A percentile compares a stretch with the other conserved stretches of the same genome.
Conservation (phyloP, 1,139 yeast genomes). For the Scheffersomyces cryptocercus region DNA sequence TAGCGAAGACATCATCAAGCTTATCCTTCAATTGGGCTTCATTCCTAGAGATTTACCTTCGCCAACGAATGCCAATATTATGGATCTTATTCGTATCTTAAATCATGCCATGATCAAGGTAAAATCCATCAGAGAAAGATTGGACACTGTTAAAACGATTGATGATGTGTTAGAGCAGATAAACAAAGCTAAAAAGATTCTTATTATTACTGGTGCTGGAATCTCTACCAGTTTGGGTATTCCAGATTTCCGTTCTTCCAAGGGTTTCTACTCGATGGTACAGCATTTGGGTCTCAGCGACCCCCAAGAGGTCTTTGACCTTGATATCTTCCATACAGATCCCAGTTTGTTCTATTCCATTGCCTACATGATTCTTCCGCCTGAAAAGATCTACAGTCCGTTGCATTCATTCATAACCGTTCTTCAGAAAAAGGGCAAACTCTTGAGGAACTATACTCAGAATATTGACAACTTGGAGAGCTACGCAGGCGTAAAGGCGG, state of each 20-base stretch:
- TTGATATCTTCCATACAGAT: slow-evolving; percentile 69
- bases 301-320: slow-evolving; percentile 93
- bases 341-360: slow-evolving; percentile 84
- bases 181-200: slow-evolving; percentile 56
- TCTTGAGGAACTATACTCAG: slow-evolving; percentile 88
- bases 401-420: slow-evolving; percentile 80
- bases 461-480: slow-evolving; percentile 91
- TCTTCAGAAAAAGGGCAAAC: slow-evolving; percentile 74
- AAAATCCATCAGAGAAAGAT: slow-evolving; percentile 51
- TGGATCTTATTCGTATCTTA: slow-evolving; percentile 50
- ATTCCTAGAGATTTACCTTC: slow-evolving; percentile 40
- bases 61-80: slow-evolving; percentile 35
- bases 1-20: slow-evolving; percentile 49
- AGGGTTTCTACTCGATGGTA: slow-evolving; percentile 81
- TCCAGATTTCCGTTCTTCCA: slow-evolving; percentile 90
- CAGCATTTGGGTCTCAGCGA: slow-evolving; percentile 70
- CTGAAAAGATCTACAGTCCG: slow-evolving; percentile 73
- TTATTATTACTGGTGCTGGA: slow-evolving; percentile 95
- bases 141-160: slow-evolving; percentile 54
- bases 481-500: slow-evolving; percentile 72
- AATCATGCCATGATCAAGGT: slow-evolving; percentile 66
- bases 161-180: slow-evolving; percentile 63
- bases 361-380: slow-evolving; percentile 87
- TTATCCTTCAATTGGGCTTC: slow-evolving; percentile 56
- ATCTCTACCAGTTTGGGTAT: slow-evolving; percentile 91